Evolutionary conservation across 164 flowering plant genomes (phyloP).

Genomic region (Houttuynia cordata): DNA sequence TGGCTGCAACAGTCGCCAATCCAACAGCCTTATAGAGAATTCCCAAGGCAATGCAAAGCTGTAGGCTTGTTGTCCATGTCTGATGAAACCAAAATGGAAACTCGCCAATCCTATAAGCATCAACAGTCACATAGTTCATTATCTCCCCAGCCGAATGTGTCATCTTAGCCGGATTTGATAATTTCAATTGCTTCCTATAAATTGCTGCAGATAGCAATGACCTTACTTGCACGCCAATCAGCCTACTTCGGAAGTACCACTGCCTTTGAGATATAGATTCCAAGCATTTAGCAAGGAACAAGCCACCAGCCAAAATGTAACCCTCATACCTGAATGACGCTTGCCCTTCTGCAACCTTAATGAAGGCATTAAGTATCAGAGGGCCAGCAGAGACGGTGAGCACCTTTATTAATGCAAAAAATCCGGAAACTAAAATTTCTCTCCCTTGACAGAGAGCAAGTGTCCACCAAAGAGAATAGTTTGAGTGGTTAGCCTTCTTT

Average conservation of each 20-base stretch:
- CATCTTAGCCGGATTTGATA: constrained; percentile 40
- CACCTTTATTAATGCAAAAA: constrained; percentile 43
- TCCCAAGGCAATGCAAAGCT: constrained; percentile 36
- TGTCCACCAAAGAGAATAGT: constrained; percentile 26
- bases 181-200: constrained; percentile 44
- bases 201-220: constrained; percentile 57
- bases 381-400: constrained; percentile 40
- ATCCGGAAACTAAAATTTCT: constrained; percentile 39
- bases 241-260: constrained; percentile 41
- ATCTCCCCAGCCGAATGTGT: constrained; percentile 51
- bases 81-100: constrained; percentile 69
- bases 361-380: constrained; percentile 48
- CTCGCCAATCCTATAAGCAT: constrained; percentile 69
- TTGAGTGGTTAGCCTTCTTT: constrained; percentile 13
- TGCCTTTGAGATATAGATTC: constrained; percentile 62
- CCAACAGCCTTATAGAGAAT: constrained; percentile 49
- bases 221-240: constrained; percentile 48
- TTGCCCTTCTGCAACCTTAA: constrained; percentile 47
- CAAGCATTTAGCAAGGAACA: constrained; percentile 37
- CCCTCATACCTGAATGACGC: constrained; percentile 37
- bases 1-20: constrained; percentile 40
- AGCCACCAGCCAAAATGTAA: constrained; percentile 23
- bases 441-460: constrained; percentile 37
- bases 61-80: constrained; percentile 52
- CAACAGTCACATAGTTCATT: constrained; percentile 52